A percentile compares a stretch with the other conserved stretches of the same genome.
phyloP scores from a whole-genome alignment of 176 grass and related monocot genomes.

The Avena eriantha region DNA sequence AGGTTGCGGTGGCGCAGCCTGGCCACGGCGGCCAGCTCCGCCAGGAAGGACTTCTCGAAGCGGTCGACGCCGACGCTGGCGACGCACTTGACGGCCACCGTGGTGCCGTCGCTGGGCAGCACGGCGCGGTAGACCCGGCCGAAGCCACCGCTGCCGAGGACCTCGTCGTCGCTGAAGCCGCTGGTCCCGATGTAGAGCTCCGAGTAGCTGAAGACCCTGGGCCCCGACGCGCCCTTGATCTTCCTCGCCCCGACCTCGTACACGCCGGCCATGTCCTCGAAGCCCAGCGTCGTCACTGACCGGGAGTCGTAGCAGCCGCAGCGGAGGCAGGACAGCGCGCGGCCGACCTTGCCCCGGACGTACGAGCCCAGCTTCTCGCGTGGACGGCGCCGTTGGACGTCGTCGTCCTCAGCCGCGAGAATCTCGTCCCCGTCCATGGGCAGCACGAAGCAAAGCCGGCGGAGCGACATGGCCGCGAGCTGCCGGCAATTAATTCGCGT shows the following conservation, averaged over 20 bases:
- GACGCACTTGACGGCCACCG: conserved; percentile 87
- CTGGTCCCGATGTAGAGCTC: conserved; percentile 87
- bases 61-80: conserved; percentile 55
- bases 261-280: conserved; percentile 57
- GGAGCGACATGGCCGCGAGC: conserved; percentile 32
- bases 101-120: conserved; percentile 79
- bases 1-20: conserved; percentile 88
- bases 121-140: conserved; percentile 75
- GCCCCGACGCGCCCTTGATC: conserved; percentile 38
- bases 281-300: not conserved
- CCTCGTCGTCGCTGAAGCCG: conserved; percentile 75
- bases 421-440: conserved; percentile 50
- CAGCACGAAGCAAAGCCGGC: conserved; percentile 44
- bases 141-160: conserved; percentile 84
- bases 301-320: not conserved
- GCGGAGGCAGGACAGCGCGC: conserved; percentile 29
- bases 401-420: not conserved
- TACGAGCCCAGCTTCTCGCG: not conserved
- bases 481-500: not conserved
- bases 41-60: conserved; percentile 80
- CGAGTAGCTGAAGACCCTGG: conserved; percentile 82
- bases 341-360: conserved; percentile 8
- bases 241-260: not conserved
- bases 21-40: conserved; percentile 80
- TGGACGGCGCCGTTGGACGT: not conserved